Evolutionary conservation across 106 monocot species (phyloP).

Genomic region (Amphibolis antarctica): DNA sequence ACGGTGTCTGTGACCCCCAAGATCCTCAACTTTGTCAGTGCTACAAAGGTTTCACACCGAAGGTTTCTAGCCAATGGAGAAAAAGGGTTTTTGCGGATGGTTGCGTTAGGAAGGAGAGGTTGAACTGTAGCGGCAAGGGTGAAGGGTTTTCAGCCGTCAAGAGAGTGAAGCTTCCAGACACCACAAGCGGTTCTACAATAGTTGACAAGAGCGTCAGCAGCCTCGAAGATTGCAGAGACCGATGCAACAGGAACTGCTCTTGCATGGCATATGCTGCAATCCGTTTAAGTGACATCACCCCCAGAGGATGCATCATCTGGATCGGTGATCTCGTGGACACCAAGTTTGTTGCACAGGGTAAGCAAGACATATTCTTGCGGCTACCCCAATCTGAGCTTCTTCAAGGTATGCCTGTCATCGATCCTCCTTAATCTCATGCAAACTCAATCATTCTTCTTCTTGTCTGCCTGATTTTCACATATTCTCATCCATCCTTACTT

Average conservation of each 20-base stretch:
- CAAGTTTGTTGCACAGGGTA: not conserved
- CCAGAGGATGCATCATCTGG: constrained; percentile 19
- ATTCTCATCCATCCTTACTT: no score
- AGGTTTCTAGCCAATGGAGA: not conserved
- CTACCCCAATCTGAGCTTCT: not conserved
- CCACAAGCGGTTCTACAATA: no score
- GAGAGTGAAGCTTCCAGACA: constrained; percentile 11
- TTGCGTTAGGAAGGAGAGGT: constrained; percentile 3
- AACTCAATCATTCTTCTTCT: no score
- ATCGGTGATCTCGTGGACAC: constrained; percentile 11
- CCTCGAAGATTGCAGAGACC: constrained; percentile 3
- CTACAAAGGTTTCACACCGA: not conserved
- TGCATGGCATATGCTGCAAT: constrained; percentile 13
- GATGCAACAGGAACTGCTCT: constrained; percentile 15
- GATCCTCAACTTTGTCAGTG: constrained; percentile 2
- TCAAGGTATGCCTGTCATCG: no score
- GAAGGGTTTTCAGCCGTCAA: constrained; percentile 3
- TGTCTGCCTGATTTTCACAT: no score
- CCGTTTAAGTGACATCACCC: not conserved
- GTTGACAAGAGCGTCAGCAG: not conserved
- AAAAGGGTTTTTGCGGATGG: constrained; percentile 2
- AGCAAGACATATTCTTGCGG: constrained; percentile 10
- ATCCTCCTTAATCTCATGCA: no score
- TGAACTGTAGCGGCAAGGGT: not conserved
- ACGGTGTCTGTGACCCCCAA: constrained; percentile 8